Percentiles rank a stretch among this genome's conserved stretches.
Conservation (phyloP, 805 yeast genomes). For the Teunomyces panamensis region DNA sequence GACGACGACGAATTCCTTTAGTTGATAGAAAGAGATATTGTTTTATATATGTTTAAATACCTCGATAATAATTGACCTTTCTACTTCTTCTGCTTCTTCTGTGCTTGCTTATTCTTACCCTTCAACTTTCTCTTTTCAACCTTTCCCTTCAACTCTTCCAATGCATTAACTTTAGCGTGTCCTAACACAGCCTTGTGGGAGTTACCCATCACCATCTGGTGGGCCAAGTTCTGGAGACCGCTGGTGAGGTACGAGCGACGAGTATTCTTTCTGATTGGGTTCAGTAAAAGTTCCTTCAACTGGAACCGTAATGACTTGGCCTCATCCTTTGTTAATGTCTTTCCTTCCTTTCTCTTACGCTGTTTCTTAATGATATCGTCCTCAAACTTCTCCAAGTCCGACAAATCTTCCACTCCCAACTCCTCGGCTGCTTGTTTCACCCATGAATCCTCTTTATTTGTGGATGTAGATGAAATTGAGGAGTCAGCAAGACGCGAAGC, state of each 20-base stretch:
- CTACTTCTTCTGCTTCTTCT: neutral
- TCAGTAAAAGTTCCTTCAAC: slow-evolving; percentile 49
- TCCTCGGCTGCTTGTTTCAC: slow-evolving; percentile 89
- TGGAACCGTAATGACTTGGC: slow-evolving; percentile 46
- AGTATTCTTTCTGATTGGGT: slow-evolving; percentile 58
- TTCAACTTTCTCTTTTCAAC: slow-evolving; percentile 4
- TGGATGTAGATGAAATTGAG: slow-evolving; percentile 55
- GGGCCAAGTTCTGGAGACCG: slow-evolving; percentile 76
- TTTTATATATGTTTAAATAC: neutral
- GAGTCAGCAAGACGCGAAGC: slow-evolving; percentile 78
- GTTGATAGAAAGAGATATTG: neutral
- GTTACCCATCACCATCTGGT: slow-evolving; percentile 56
- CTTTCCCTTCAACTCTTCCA: slow-evolving; percentile 47
- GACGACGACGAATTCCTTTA: slow-evolving; percentile 40
- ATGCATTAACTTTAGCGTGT: slow-evolving; percentile 62
- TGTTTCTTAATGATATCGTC: slow-evolving; percentile 66
- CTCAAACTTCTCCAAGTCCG: slow-evolving; percentile 60
- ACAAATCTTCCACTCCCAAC: slow-evolving; percentile 71
- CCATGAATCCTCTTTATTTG: slow-evolving; percentile 75
- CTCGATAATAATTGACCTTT: slow-evolving; percentile 5
- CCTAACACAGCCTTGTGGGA: slow-evolving; percentile 73
- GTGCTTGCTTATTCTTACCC: slow-evolving; percentile 7
- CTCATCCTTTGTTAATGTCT: slow-evolving; percentile 47
- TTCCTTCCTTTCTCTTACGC: slow-evolving; percentile 47
- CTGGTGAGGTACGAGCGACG: slow-evolving; percentile 77